A percentile compares a stretch with the other conserved stretches of the same genome.
phyloP scores from a whole-genome alignment of 2,329 filamentous ascomycete species.

The Claviceps monticola region DNA sequence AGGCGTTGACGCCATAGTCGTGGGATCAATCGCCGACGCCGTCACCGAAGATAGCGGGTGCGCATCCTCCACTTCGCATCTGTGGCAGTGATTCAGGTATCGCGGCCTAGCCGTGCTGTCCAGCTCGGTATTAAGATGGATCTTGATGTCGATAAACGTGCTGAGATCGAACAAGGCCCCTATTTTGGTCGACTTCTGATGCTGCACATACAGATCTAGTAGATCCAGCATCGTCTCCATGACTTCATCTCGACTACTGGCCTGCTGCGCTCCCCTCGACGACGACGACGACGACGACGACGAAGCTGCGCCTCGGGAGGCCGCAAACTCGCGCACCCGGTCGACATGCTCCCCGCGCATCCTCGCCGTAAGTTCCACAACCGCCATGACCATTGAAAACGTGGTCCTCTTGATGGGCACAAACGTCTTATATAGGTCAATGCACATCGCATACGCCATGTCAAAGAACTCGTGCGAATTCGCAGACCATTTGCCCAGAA shows the following conservation, averaged over 20 bases:
- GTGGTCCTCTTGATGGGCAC: constrained; percentile 81
- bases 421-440: constrained; percentile 89
- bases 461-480: constrained; percentile 36
- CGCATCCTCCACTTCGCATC: constrained; percentile 29
- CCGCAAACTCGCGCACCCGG: constrained; percentile 33
- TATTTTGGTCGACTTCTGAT: constrained; percentile 59
- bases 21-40: constrained; percentile 4
- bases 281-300: not conserved
- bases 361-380: constrained; percentile 66
- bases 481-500: constrained; percentile 23
- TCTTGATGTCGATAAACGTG: constrained; percentile 73
- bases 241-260: constrained; percentile 33
- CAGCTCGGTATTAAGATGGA: constrained; percentile 71
- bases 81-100: constrained; percentile 46
- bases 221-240: constrained; percentile 79
- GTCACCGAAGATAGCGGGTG: constrained; percentile 19
- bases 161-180: constrained; percentile 61
- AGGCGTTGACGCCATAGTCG: constrained; percentile 21
- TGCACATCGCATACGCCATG: constrained; percentile 66
- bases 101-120: constrained; percentile 48
- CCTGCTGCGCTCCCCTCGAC: constrained; percentile 13
- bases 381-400: constrained; percentile 69
- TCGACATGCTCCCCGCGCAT: constrained; percentile 45
- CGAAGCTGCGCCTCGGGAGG: constrained; percentile 19
- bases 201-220: constrained; percentile 82